Base-by-base conservation (phyloP, 2,329 filamentous ascomycete genomes). In the Trichoderma atrobrunneum region DNA sequence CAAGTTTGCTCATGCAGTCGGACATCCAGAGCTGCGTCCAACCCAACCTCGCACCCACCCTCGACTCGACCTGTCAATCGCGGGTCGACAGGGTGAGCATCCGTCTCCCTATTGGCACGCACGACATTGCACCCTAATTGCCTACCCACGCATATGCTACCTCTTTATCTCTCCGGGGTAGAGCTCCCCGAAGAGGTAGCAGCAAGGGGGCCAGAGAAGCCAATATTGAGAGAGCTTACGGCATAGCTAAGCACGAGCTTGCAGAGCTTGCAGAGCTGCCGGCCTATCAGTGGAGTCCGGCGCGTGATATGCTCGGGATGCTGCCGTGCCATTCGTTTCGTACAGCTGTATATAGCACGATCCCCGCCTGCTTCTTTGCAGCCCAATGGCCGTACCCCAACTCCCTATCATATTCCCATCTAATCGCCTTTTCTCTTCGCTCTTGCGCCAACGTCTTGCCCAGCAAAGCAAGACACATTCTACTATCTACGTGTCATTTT, bases 271-370 rank as follows among this genome's bases (percentile, higher is more conserved):
- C 5, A 60, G 30, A 71, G 48, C 48, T 67, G 69, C 48, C 62
- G 51, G 12, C 61, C 62, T 66, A 43, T 59, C 54, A 66, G 70
- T 71, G 70, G 70, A 60, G 69, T 59, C 32, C 28, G 21, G 32
- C 54, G 62, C 62, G 70, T 71, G 70, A 65, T 59, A 30, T 51
- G 36, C 54, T 59, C 70, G 70, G 62, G 54, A 71, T 69, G 56
- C 66, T 69, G 43, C 66, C 36, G 24, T 69, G 8, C 66, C 66
- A 61, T 61, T 69, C 56, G 66, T 61, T 48, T 69, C 28, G 36
- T 30, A 48, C 28, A 36, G 66, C 56, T 36, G 56, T 71, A 71
- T 71, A 71, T 65, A 71, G 51, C 21, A 64, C 54, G 51, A 28
- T 43, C 54, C 62, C 70, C 62, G 70, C 70, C 70, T 30, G 18